Conservation (phyloP, 176 grass and related monocot genomes). For the Alopecurus myosuroides region DNA sequence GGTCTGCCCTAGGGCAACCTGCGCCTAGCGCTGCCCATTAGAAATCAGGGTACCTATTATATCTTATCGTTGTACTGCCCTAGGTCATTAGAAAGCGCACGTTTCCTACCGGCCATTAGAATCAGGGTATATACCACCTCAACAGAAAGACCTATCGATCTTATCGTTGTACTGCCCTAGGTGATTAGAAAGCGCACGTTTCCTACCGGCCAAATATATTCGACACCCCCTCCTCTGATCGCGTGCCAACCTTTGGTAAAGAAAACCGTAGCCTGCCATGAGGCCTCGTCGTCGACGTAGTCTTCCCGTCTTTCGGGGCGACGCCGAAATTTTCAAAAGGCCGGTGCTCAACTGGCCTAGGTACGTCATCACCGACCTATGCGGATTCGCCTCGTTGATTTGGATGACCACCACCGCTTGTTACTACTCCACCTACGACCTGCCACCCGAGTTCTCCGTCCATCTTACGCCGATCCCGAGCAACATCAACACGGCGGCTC, state of each 20-base stretch:
- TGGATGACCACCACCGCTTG: not conserved
- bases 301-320: conserved; percentile 15
- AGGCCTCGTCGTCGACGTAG: not conserved
- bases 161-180: not conserved
- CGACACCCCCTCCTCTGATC: not conserved
- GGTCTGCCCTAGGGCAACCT: too few relatives aligned
- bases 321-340: not conserved
- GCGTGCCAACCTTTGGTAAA: not conserved
- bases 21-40: too few relatives aligned
- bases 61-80: not conserved
- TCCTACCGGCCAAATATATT: not conserved
- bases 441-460: not conserved
- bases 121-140: too few relatives aligned
- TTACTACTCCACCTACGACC: not conserved
- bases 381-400: not conserved
- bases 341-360: not conserved
- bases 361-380: not conserved
- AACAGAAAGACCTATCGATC: too few relatives aligned
- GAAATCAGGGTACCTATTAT: too few relatives aligned
- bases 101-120: not conserved
- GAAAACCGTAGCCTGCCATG: not conserved
- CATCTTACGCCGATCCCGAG: not conserved
- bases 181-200: not conserved
- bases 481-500: not conserved
- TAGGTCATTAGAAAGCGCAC: not conserved